Conservation (phyloP, 306 rosid genomes). For the Phaseolus lunatus region DNA sequence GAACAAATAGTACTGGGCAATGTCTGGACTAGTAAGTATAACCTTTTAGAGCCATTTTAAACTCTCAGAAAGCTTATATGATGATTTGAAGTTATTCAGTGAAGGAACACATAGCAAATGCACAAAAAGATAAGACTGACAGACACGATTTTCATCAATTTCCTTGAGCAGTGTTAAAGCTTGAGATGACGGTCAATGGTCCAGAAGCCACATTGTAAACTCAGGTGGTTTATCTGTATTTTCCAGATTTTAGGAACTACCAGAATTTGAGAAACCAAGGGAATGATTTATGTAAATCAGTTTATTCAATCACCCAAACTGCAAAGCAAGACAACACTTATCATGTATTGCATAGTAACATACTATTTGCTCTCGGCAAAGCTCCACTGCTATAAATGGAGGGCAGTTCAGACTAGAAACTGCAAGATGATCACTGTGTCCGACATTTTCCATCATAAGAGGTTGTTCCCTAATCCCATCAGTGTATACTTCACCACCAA, state of each 20-base stretch:
- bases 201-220: background rate
- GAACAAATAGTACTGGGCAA: background rate
- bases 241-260: background rate
- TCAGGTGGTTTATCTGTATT: conserved; percentile 13
- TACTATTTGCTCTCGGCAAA: conserved; percentile 85
- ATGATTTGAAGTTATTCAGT: background rate
- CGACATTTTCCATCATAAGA: conserved; percentile 74
- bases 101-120: background rate
- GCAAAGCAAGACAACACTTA: conserved; percentile 1
- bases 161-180: conserved; percentile 6
- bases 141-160: conserved; percentile 16
- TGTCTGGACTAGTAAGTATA: background rate
- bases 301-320: conserved; percentile 16
- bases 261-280: conserved; percentile 30
- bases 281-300: conserved; percentile 22
- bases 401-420: conserved; percentile 76
- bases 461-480: conserved; percentile 65
- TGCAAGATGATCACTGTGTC: conserved; percentile 68
- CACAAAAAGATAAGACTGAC: background rate
- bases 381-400: conserved; percentile 79
- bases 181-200: conserved; percentile 13
- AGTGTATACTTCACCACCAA: conserved; percentile 70
- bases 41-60: background rate
- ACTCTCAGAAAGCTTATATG: background rate
- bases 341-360: conserved; percentile 33